phyloP scores from a whole-genome alignment of 1,284 basidiomycete genomes.

The Sporisorium iseilematis-ciliati region DNA sequence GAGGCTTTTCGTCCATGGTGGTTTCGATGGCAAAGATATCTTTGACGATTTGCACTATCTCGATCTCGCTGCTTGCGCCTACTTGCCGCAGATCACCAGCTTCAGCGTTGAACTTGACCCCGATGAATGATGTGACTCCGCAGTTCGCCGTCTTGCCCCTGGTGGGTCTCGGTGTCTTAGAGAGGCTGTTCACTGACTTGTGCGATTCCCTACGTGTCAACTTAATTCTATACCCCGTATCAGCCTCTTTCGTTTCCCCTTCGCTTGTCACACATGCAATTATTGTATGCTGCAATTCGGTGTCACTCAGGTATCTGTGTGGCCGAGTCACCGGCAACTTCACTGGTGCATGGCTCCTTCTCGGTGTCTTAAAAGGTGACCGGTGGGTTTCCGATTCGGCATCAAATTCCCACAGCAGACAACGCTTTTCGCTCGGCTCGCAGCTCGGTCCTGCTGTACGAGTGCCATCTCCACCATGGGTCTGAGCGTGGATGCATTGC shows the following conservation, averaged over 20 bases:
- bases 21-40: conserved; percentile 83
- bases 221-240: neutral
- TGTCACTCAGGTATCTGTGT: neutral
- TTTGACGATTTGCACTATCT: conserved; percentile 87
- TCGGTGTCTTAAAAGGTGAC: neutral
- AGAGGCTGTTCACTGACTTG: too few relatives aligned
- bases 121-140: conserved; percentile 16
- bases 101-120: conserved; percentile 52
- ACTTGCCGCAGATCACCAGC: conserved; percentile 86
- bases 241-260: neutral
- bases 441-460: too few relatives aligned
- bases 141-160: neutral
- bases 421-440: neutral
- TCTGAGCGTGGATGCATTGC: neutral
- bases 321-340: neutral
- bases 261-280: neutral
- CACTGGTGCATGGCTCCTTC: neutral
- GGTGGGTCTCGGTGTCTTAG: neutral
- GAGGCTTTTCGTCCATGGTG: conserved; percentile 86
- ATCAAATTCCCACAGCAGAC: neutral
- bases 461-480: neutral
- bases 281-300: neutral
- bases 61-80: conserved; percentile 87
- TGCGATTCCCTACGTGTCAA: neutral
- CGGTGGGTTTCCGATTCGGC: neutral